Percentiles rank a stretch among this genome's conserved stretches.
Evolutionary conservation across 2,329 filamentous ascomycete genomes (phyloP).

Genomic region (Grosmannia clavigera): DNA sequence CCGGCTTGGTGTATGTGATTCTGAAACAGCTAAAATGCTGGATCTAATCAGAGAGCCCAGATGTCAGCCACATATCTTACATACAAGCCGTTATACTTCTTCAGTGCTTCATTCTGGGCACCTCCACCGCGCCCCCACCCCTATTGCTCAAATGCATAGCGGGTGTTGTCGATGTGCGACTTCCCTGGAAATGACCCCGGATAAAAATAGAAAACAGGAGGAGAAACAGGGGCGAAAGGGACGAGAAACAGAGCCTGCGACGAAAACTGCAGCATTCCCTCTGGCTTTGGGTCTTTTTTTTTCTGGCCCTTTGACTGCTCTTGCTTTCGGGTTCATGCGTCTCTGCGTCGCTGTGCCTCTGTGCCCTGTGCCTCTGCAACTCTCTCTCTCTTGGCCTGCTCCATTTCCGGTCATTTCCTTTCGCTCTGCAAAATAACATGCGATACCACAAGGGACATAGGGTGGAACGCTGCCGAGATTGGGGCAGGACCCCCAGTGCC

Average conservation of each 20-base stretch:
- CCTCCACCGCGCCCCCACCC: background rate
- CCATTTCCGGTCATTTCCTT: background rate
- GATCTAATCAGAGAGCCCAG: constrained; percentile 8
- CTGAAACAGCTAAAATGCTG: constrained; percentile 11
- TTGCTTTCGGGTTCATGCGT: background rate
- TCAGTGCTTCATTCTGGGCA: background rate
- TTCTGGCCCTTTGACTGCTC: too few relatives aligned
- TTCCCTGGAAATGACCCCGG: constrained; percentile 1
- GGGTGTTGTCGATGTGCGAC: constrained; percentile 1
- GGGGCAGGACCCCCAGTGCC: constrained; percentile 20
- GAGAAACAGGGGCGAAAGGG: background rate
- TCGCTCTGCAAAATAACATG: constrained; percentile 14
- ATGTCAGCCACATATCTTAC: constrained; percentile 7
- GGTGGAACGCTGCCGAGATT: constrained; percentile 28
- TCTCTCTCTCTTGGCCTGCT: background rate
- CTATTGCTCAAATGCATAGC: background rate
- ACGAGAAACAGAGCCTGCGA: background rate
- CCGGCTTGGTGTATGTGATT: constrained; percentile 8
- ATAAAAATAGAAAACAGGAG: constrained; percentile 10
- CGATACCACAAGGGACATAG: constrained; percentile 24
- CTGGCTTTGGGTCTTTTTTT: too few relatives aligned
- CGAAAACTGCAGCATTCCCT: background rate
- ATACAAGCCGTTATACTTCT: constrained; percentile 9
- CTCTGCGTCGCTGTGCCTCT: background rate
- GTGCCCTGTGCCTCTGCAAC: background rate